A percentile compares a stretch with the other conserved stretches of the same genome.
Evolutionary conservation across 495 filamentous ascomycete species (phyloP).

Genomic region (Penicillium cinerascens): DNA sequence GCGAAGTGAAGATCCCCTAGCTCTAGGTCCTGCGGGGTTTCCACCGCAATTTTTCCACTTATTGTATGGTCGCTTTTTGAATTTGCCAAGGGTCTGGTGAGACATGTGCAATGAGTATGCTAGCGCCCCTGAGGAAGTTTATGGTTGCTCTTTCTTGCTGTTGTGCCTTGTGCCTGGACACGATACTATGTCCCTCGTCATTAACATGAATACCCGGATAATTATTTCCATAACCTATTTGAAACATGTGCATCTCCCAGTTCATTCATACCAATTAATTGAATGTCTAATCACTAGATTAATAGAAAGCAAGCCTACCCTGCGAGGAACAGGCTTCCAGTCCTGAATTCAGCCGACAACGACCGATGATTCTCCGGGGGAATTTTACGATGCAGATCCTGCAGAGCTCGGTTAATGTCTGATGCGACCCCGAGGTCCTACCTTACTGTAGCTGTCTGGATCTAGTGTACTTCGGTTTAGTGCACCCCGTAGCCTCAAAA

Average conservation of each 20-base stretch:
- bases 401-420: slow-evolving; percentile 3
- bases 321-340: slow-evolving; percentile 20
- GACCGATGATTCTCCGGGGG: slow-evolving; percentile 19
- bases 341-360: slow-evolving; percentile 17
- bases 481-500: not conserved
- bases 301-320: not conserved
- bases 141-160: too few species aligned
- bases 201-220: not conserved
- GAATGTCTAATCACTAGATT: not conserved
- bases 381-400: slow-evolving; percentile 14
- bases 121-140: too few species aligned
- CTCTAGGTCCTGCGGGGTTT: slow-evolving; percentile 1
- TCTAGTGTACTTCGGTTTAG: not conserved
- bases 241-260: too few species aligned
- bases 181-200: too few species aligned
- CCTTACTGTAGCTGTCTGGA: not conserved
- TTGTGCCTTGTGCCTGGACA: too few species aligned
- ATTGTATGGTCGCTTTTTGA: slow-evolving; percentile 11
- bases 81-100: too few species aligned
- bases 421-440: not conserved
- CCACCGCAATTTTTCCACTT: slow-evolving; percentile 32
- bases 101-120: too few species aligned
- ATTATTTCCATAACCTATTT: not conserved
- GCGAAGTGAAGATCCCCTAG: slow-evolving; percentile 21
- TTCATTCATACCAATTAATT: not conserved